Conservation (phyloP, 768 basidiomycete genomes). For the Mycena olivaceomarginata region DNA sequence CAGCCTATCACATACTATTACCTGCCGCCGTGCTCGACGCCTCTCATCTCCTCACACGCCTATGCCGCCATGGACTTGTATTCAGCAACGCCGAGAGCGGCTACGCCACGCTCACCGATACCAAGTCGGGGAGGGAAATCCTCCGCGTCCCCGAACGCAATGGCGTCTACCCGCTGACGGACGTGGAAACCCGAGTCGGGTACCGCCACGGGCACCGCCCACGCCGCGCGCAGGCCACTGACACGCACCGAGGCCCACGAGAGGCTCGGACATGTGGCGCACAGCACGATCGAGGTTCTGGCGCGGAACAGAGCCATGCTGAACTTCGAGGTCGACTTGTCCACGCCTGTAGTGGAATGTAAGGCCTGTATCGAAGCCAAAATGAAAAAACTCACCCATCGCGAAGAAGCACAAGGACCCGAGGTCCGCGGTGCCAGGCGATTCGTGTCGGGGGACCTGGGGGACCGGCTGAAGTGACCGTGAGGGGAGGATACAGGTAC, state of each 20-base stretch:
- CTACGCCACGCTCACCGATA: too few species aligned
- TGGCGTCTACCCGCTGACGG: too few species aligned
- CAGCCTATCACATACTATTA: too few species aligned
- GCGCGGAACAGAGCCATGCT: slow-evolving; percentile 12
- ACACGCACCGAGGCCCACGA: too few species aligned
- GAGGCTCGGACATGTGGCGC: too few species aligned
- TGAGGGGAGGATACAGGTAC: not conserved
- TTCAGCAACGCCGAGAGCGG: slow-evolving; percentile 10
- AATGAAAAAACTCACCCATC: not conserved
- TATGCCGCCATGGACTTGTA: slow-evolving; percentile 17
- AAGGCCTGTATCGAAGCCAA: too few species aligned
- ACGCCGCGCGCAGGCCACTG: too few species aligned
- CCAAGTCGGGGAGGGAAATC: too few species aligned
- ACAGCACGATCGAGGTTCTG: not conserved
- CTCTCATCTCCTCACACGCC: slow-evolving; percentile 24
- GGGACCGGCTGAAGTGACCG: slow-evolving; percentile 34
- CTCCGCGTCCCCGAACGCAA: too few species aligned
- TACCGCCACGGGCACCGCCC: too few species aligned
- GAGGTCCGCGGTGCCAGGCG: slow-evolving; percentile 4
- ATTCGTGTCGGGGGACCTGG: slow-evolving; percentile 44
- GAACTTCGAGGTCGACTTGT: slow-evolving; percentile 16
- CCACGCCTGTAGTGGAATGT: slow-evolving; percentile 19
- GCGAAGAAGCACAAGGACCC: slow-evolving; percentile 26
- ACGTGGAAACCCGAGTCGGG: too few species aligned
- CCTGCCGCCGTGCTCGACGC: slow-evolving; percentile 2